Evolutionary conservation across 805 yeast species (phyloP).

Genomic region (Myxozyma melibiosi): DNA sequence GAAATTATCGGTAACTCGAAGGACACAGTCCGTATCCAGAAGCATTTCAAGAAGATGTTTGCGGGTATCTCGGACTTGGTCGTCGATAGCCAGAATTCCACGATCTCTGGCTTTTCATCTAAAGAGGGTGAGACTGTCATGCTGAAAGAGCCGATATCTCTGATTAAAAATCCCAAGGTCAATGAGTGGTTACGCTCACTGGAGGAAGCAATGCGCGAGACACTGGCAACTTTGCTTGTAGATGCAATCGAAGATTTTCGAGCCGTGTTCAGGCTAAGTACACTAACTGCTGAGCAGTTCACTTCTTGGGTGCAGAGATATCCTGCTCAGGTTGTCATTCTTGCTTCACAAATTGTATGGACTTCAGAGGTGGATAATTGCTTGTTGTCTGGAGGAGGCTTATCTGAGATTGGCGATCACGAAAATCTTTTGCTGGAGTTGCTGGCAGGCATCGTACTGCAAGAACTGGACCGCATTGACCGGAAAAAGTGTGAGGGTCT

Average conservation of each 20-base stretch:
- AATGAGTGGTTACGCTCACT: slow-evolving; percentile 65
- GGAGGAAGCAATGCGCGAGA: slow-evolving; percentile 54
- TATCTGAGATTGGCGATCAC: not conserved
- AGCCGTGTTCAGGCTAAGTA: slow-evolving; percentile 20
- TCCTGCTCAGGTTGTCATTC: slow-evolving; percentile 60
- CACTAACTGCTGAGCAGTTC: slow-evolving; percentile 31
- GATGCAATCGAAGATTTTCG: slow-evolving; percentile 41
- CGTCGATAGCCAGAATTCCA: slow-evolving; percentile 41
- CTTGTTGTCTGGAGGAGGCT: slow-evolving; percentile 38
- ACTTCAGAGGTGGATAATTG: slow-evolving; percentile 42
- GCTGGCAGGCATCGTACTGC: slow-evolving; percentile 43
- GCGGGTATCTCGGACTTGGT: slow-evolving; percentile 57
- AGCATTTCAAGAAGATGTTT: slow-evolving; percentile 71
- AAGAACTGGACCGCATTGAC: slow-evolving; percentile 38
- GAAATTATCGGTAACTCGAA: slow-evolving; percentile 73
- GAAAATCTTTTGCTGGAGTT: slow-evolving; percentile 28
- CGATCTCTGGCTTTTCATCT: slow-evolving; percentile 57
- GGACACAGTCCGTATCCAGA: slow-evolving; percentile 52
- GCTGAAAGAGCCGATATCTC: slow-evolving; percentile 50
- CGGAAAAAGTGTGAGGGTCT: slow-evolving; percentile 58
- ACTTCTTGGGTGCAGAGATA: slow-evolving; percentile 44
- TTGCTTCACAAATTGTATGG: slow-evolving; percentile 62
- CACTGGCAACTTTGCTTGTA: slow-evolving; percentile 49
- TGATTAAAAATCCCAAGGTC: slow-evolving; percentile 48
- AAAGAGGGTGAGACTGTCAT: slow-evolving; percentile 62